Conservation (phyloP, 192 early-diverging fungal species). For the Gryganskiella cystojenkinii region DNA sequence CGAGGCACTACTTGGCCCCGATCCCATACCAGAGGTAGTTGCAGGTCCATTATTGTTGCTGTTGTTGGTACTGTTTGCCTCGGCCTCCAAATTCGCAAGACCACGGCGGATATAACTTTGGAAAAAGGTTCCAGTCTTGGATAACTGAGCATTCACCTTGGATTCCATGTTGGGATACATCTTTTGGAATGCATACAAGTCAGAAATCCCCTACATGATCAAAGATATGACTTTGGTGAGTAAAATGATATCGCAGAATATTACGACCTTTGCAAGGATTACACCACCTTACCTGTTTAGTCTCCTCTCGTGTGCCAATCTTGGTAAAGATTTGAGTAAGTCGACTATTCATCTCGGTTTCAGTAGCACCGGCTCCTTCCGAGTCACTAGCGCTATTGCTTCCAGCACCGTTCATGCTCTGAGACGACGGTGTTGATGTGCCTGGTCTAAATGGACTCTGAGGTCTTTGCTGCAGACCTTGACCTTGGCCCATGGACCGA, state of each 20-base stretch:
- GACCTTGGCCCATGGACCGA: conserved; percentile 23
- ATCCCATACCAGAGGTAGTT: too few species aligned
- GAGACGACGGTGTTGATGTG: conserved; percentile 6
- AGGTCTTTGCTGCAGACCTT: conserved; percentile 2
- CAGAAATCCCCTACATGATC: conserved; percentile 67
- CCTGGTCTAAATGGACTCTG: conserved; percentile 3
- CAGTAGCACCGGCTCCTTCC: conserved; percentile 44
- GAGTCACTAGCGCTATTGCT: conserved; percentile 6
- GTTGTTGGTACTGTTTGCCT: conserved; percentile 41
- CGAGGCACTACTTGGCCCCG: background rate
- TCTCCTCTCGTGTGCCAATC: conserved; percentile 73
- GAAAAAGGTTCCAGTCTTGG: conserved; percentile 74
- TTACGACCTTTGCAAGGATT: background rate
- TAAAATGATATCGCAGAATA: background rate
- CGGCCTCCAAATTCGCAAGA: conserved; percentile 65
- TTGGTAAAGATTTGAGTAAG: conserved; percentile 78
- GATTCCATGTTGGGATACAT: conserved; percentile 71
- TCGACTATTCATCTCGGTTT: conserved; percentile 71
- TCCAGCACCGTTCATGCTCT: conserved; percentile 5
- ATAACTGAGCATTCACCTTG: conserved; percentile 69
- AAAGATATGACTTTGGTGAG: conserved; percentile 4
- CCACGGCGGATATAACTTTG: conserved; percentile 81
- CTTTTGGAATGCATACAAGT: conserved; percentile 83
- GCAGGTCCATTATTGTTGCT: too few species aligned
- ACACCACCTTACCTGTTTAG: conserved; percentile 63